phyloP scores from a whole-genome alignment of 2,329 filamentous ascomycete species.

The Dactylellina cionopaga region DNA sequence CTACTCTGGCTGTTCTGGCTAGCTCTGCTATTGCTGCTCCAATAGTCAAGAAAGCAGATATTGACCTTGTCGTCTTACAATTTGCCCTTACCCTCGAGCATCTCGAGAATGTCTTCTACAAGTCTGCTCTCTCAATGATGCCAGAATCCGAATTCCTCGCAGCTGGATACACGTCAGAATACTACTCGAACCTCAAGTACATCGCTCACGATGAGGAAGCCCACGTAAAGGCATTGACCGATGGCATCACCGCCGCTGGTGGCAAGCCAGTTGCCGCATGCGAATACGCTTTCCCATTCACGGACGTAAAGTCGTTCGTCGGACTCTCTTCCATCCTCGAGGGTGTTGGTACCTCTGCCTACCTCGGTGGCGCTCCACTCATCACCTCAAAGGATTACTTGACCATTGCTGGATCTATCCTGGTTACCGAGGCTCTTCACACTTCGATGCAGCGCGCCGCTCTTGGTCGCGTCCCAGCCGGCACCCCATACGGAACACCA shows the following conservation, averaged over 20 bases:
- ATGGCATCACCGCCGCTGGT: conserved; percentile 63
- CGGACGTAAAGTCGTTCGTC: conserved; percentile 65
- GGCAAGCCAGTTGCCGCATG: conserved; percentile 67
- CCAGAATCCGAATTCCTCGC: conserved; percentile 65
- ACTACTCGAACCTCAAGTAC: conserved; percentile 69
- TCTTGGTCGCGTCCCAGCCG: conserved; percentile 66
- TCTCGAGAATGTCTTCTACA: conserved; percentile 72
- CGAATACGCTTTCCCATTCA: conserved; percentile 68
- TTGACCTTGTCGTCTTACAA: conserved; percentile 28
- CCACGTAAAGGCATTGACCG: conserved; percentile 69
- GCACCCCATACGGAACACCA: conserved; percentile 71
- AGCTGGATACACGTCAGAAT: conserved; percentile 65
- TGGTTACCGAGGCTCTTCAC: conserved; percentile 74
- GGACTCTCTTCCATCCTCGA: conserved; percentile 68
- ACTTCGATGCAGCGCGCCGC: conserved; percentile 69
- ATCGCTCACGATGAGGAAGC: conserved; percentile 69
- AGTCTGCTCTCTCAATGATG: conserved; percentile 69
- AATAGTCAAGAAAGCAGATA: conserved; percentile 23
- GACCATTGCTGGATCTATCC: conserved; percentile 70
- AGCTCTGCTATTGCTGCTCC: conserved; percentile 19
- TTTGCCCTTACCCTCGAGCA: conserved; percentile 61
- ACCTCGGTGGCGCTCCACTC: conserved; percentile 71
- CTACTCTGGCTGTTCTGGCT: conserved; percentile 19
- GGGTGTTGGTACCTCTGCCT: conserved; percentile 69
- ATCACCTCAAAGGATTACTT: conserved; percentile 70